Conservation (phyloP, 345 rosid species). For the Erodium maritimum region DNA sequence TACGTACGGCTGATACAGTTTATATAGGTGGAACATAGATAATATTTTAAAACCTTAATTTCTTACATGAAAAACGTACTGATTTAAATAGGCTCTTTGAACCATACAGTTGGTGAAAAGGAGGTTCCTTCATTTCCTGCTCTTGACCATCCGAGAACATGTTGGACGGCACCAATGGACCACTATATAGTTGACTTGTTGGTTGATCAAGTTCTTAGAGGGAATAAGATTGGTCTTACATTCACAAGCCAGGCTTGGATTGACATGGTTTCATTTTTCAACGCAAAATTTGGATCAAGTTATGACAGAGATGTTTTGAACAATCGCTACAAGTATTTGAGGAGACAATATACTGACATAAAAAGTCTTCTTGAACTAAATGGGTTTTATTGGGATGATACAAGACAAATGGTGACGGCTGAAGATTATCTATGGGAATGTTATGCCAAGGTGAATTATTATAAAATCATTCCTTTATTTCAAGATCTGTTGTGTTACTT, state of each 20-base stretch:
- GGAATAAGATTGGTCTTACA: constrained; percentile 30
- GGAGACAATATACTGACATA: constrained; percentile 50
- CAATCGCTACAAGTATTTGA: constrained; percentile 38
- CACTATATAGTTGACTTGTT: constrained; percentile 40
- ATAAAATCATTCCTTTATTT: not conserved
- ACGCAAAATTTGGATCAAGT: constrained; percentile 33
- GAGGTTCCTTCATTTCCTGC: constrained; percentile 14
- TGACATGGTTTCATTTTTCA: constrained; percentile 41
- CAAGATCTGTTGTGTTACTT: not conserved
- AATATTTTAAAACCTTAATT: not conserved
- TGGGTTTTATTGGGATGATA: constrained; percentile 58
- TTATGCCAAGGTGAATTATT: constrained; percentile 14
- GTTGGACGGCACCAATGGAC: constrained; percentile 58
- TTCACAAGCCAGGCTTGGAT: constrained; percentile 54
- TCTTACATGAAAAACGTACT: not conserved
- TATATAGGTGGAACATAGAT: too few species aligned
- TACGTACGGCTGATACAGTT: too few species aligned
- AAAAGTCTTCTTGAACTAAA: constrained; percentile 33
- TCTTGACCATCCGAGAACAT: constrained; percentile 20
- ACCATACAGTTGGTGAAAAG: constrained; percentile 20
- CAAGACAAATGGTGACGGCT: constrained; percentile 39
- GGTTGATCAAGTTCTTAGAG: constrained; percentile 36
- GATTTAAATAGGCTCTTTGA: not conserved
- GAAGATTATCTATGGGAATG: constrained; percentile 27
- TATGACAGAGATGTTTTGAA: constrained; percentile 41